A percentile compares a stretch with the other conserved stretches of the same genome.
Evolutionary conservation across 73 alveolate species (phyloP).

Genomic region (Diophrys appendiculata): DNA sequence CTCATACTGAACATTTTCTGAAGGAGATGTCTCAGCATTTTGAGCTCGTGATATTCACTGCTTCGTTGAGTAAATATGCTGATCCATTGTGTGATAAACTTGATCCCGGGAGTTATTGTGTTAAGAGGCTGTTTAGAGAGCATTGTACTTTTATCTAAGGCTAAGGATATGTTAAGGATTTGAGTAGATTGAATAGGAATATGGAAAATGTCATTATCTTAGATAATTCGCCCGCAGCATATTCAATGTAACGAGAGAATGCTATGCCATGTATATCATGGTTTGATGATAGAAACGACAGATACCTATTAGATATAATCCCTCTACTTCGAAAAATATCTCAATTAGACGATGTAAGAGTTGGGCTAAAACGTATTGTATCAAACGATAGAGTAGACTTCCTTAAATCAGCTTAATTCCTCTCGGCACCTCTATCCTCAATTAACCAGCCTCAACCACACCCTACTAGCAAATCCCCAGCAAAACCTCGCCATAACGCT

Average conservation of each 20-base stretch:
- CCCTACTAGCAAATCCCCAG: no score
- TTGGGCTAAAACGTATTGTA: background rate
- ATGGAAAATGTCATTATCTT: background rate
- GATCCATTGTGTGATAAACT: slow-evolving; percentile 70
- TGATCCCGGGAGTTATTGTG: slow-evolving; percentile 54
- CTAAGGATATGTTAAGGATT: background rate
- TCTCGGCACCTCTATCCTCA: no score
- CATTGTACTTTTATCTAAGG: slow-evolving; percentile 75
- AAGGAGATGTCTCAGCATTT: slow-evolving; percentile 26
- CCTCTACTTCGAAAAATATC: background rate
- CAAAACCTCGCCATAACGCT: no score
- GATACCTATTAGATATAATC: background rate
- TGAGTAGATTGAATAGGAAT: background rate
- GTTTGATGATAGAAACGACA: background rate
- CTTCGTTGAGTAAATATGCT: slow-evolving; percentile 67
- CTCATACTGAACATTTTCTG: slow-evolving; percentile 45
- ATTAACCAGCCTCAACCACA: no score
- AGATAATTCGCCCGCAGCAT: slow-evolving; percentile 17
- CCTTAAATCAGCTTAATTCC: no score
- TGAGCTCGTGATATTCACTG: slow-evolving; percentile 60
- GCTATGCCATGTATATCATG: slow-evolving; percentile 12
- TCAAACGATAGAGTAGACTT: background rate
- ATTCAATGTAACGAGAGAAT: background rate
- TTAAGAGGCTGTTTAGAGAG: slow-evolving; percentile 65
- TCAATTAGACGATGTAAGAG: background rate